A percentile compares a stretch with the other conserved stretches of the same genome.
phyloP scores from a whole-genome alignment of 1,284 basidiomycete genomes.

The Melampsora larici-populina region DNA sequence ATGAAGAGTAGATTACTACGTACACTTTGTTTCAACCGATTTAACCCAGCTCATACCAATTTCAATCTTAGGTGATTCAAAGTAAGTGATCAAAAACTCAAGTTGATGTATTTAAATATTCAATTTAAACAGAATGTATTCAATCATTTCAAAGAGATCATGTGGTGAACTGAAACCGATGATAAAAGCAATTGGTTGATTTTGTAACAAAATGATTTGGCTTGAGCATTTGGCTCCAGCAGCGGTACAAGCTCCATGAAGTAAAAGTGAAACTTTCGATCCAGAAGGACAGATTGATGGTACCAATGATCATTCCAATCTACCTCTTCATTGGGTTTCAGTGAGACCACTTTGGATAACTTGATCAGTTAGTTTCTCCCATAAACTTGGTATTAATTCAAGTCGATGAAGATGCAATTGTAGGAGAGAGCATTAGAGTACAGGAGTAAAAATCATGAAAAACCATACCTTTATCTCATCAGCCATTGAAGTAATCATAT shows the following conservation, averaged over 20 bases:
- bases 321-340: conserved; percentile 70
- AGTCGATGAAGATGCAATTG: conserved; percentile 57
- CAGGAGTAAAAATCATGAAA: conserved; percentile 27
- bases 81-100: not conserved
- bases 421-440: conserved; percentile 66
- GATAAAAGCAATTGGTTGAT: conserved; percentile 15
- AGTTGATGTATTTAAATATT: not conserved
- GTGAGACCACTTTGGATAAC: conserved; percentile 63
- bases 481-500: not conserved
- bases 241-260: conserved; percentile 94
- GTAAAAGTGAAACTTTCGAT: conserved; percentile 60
- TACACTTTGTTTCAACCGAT: conserved; percentile 4
- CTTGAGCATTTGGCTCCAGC: conserved; percentile 71
- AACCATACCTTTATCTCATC: not conserved
- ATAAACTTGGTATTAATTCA: conserved; percentile 44
- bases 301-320: conserved; percentile 69
- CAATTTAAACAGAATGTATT: not conserved
- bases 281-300: not conserved
- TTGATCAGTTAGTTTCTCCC: conserved; percentile 57
- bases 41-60: conserved; percentile 21
- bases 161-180: conserved; percentile 8
- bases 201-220: not conserved
- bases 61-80: not conserved
- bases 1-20: not conserved
- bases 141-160: conserved; percentile 1